phyloP scores from a whole-genome alignment of 306 rosid genomes.

The Ziziphus jujuba region DNA sequence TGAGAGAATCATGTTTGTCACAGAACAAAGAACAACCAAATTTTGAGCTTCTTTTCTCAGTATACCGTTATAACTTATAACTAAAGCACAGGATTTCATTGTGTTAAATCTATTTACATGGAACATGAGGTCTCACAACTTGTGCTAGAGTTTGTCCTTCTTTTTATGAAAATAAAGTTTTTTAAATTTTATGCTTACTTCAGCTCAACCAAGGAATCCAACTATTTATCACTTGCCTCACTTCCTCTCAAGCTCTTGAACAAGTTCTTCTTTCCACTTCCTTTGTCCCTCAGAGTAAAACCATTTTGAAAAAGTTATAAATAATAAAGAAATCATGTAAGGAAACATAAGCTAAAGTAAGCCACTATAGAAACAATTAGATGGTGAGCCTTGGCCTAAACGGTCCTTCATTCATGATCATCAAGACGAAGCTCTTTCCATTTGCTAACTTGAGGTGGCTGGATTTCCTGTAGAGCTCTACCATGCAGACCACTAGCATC shows the following conservation, averaged over 20 bases:
- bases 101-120: too few species aligned
- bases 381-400: constrained; percentile 48
- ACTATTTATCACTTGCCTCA: too few species aligned
- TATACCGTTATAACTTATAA: too few species aligned
- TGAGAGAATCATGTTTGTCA: too few species aligned
- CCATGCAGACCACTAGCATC: constrained; percentile 38
- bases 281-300: constrained; percentile 73
- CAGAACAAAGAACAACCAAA: too few species aligned
- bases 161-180: too few species aligned
- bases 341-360: constrained; percentile 23
- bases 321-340: neutral
- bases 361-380: constrained; percentile 16
- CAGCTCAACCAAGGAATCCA: too few species aligned
- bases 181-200: too few species aligned
- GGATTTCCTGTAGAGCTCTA: constrained; percentile 80
- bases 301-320: neutral
- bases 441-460: constrained; percentile 60
- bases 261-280: constrained; percentile 99
- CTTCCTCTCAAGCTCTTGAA: constrained; percentile 91
- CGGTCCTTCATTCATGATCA: constrained; percentile 48
- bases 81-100: too few species aligned
- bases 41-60: too few species aligned
- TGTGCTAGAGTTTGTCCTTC: too few species aligned
- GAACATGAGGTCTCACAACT: too few species aligned
- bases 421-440: constrained; percentile 48